Evolutionary conservation across 2,329 filamentous ascomycete species (phyloP).

Genomic region (Graphilbum sp.): DNA sequence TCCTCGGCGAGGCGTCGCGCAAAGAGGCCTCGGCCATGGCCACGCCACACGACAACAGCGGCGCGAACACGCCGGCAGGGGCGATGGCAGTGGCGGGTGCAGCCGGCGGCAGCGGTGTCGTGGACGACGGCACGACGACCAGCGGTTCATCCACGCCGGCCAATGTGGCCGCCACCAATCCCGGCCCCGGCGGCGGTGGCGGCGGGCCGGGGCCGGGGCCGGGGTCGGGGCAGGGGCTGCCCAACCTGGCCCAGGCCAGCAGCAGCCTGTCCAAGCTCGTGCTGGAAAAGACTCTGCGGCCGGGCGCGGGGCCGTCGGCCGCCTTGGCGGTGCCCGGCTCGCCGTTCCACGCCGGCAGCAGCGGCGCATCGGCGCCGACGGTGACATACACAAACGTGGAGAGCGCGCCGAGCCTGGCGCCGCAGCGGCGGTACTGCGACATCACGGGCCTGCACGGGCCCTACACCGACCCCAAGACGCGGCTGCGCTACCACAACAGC

Average conservation of each 20-base stretch:
- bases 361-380: conserved; percentile 37
- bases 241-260: conserved; percentile 78
- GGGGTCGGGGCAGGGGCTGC: no score
- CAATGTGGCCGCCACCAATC: conserved; percentile 21
- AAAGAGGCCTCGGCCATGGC: conserved; percentile 80
- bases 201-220: no score
- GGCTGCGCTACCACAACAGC: conserved; percentile 79
- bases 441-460: conserved; percentile 82
- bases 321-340: background rate
- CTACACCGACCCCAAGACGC: conserved; percentile 89
- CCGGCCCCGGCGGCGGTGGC: conserved; percentile 28
- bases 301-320: conserved; percentile 9
- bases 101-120: conserved; percentile 11
- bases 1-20: conserved; percentile 74
- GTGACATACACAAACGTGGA: conserved; percentile 92
- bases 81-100: conserved; percentile 16
- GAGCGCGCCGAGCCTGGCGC: conserved; percentile 73
- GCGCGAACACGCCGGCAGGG: conserved; percentile 50
- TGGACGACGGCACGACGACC: conserved; percentile 36
- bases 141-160: conserved; percentile 41
- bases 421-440: conserved; percentile 85
- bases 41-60: conserved; percentile 58
- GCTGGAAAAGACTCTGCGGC: conserved; percentile 59
- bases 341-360: background rate
- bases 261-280: conserved; percentile 77